phyloP scores from a whole-genome alignment of 495 filamentous ascomycete genomes.

The Sordaria brevicollis region DNA sequence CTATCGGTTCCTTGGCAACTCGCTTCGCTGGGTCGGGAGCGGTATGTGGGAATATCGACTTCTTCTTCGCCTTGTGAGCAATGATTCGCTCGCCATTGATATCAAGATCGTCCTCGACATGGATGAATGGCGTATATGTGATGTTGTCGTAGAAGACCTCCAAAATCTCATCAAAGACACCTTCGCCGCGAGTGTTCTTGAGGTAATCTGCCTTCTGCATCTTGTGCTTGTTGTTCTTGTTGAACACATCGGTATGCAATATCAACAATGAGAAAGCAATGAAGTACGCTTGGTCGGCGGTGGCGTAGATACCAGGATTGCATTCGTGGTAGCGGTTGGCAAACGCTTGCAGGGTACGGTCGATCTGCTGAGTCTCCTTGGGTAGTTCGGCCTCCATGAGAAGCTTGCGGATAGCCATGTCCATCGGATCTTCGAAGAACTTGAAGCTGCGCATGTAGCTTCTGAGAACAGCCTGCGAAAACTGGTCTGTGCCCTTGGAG shows the following conservation, averaged over 20 bases:
- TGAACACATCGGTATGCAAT: conserved; percentile 95
- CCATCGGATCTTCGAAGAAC: conserved; percentile 92
- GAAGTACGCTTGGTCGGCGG: conserved; percentile 92
- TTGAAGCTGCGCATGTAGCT: conserved; percentile 92
- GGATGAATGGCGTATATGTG: conserved; percentile 93
- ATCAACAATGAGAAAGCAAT: conserved; percentile 95
- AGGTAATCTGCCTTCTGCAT: conserved; percentile 96
- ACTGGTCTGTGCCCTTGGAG: conserved; percentile 73
- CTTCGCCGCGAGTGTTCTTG: conserved; percentile 84
- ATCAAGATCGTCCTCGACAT: conserved; percentile 84
- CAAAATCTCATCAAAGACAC: conserved; percentile 82
- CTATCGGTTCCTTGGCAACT: conserved; percentile 70
- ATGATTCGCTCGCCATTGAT: conserved; percentile 65
- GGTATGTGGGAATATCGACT: conserved; percentile 58
- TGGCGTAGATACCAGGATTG: conserved; percentile 90
- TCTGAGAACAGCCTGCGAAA: conserved; percentile 69
- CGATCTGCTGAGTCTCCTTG: conserved; percentile 96
- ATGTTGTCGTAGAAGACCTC: conserved; percentile 99
- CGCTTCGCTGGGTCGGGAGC: conserved; percentile 53
- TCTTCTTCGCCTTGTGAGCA: conserved; percentile 57
- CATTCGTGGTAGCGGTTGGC: conserved; percentile 97
- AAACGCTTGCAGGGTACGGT: conserved; percentile 86
- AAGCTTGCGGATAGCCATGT: conserved; percentile 92
- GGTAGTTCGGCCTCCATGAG: conserved; percentile 95
- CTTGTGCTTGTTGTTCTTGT: conserved; percentile 98